These are phyloP conservation scores for Solanum acaule DNA, from an alignment of 257 asterid species.

Conservation along the genomic window DNA sequence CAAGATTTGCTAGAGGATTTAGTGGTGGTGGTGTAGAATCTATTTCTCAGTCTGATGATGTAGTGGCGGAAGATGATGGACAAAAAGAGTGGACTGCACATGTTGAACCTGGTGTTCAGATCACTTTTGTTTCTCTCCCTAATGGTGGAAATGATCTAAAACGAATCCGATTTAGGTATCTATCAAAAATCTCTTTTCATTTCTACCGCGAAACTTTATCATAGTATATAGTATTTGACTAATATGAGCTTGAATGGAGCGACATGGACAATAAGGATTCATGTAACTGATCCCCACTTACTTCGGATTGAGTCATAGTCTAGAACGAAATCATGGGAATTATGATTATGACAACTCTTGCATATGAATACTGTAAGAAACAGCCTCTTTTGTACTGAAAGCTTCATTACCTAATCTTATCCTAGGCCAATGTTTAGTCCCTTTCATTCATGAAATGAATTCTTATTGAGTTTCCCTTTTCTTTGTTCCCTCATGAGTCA, in stretches of 20 bases:
- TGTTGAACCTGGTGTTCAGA: slow-evolving; percentile 91
- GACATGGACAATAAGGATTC: background rate
- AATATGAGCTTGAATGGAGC: background rate
- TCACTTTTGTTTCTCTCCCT: slow-evolving; percentile 74
- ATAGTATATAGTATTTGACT: background rate
- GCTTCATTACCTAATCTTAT: background rate
- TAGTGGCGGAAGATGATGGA: slow-evolving; percentile 48
- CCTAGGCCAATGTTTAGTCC: background rate
- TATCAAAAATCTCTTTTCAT: background rate
- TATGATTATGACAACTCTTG: background rate
- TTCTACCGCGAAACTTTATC: background rate
- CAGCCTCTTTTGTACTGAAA: background rate
- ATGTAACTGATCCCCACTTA: background rate
- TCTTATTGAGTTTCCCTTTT: background rate
- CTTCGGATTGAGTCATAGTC: background rate
- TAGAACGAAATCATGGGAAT: background rate
- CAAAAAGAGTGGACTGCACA: slow-evolving; percentile 83
- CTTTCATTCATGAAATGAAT: background rate
- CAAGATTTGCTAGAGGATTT: slow-evolving; percentile 29
- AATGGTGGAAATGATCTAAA: slow-evolving; percentile 82
- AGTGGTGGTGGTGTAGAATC: slow-evolving; percentile 26
- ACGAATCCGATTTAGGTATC: slow-evolving; percentile 80
- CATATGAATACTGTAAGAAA: background rate
- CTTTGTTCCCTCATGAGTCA: background rate
- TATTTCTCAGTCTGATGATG: slow-evolving; percentile 37